Conservation (phyloP, 306 rosid species). For the Aeschynomene evenia region DNA sequence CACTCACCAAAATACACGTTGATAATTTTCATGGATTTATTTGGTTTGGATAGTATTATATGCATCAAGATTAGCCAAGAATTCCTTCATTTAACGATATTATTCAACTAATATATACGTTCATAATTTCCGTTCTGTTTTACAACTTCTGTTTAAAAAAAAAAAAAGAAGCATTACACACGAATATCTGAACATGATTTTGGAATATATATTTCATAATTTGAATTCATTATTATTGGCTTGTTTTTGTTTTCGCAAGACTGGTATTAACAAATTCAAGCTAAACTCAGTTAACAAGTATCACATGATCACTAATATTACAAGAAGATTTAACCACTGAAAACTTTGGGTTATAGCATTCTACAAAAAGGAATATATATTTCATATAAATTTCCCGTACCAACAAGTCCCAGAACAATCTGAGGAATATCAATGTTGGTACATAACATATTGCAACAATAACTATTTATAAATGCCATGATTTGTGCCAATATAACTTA, state of each 20-base stretch:
- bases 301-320: not conserved
- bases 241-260: not conserved
- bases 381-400: constrained; percentile 25
- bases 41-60: no score
- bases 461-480: constrained; percentile 50
- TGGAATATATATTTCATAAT: no score
- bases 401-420: constrained; percentile 27
- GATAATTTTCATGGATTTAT: no score
- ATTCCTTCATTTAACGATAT: no score
- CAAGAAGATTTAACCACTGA: not conserved
- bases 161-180: not conserved
- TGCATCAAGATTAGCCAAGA: no score
- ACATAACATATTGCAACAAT: constrained; percentile 41
- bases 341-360: constrained; percentile 13
- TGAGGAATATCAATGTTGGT: constrained; percentile 25
- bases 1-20: not conserved
- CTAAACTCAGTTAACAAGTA: not conserved
- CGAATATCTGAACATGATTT: not conserved
- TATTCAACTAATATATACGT: not conserved
- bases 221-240: no score
- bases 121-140: not conserved
- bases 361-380: constrained; percentile 28
- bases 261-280: not conserved
- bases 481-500: constrained; percentile 57
- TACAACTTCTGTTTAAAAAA: not conserved